These are phyloP conservation scores for Beauveria sp. DNA, from an alignment of 2,329 filamentous ascomycete genomes.

Conservation along the genomic window DNA sequence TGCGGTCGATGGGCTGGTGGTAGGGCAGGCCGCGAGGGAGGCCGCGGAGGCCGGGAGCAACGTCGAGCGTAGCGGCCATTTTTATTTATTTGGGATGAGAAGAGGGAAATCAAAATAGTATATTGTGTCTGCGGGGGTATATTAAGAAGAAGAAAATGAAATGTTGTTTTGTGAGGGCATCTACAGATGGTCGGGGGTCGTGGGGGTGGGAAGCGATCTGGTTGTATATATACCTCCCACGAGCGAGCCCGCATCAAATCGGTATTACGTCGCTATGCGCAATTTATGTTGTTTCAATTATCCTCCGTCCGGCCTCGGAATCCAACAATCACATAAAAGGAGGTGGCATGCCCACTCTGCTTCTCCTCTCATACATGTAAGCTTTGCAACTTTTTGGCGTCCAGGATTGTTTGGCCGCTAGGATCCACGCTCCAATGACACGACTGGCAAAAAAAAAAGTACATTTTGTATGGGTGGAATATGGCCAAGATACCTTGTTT, in stretches of 20 bases:
- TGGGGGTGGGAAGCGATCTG: conserved; percentile 13
- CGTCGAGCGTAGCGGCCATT: conserved; percentile 5
- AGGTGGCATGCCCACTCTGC: not conserved
- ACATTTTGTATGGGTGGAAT: not conserved
- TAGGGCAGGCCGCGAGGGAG: conserved; percentile 8
- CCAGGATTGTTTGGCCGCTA: not conserved
- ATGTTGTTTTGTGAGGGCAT: not conserved
- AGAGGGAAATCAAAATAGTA: not conserved
- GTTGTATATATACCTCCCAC: conserved; percentile 12
- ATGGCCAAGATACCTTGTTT: not conserved
- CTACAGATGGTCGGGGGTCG: conserved; percentile 18
- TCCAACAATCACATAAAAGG: not conserved
- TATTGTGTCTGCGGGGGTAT: not conserved
- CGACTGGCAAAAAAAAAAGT: not conserved
- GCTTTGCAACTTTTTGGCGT: conserved; percentile 3
- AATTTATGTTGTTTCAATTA: not conserved
- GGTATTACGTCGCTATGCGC: not conserved
- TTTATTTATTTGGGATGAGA: not conserved
- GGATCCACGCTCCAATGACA: not conserved
- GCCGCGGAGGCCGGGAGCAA: conserved; percentile 8
- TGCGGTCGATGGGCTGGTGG: conserved; percentile 7
- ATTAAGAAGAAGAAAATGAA: not conserved
- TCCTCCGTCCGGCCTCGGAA: not conserved
- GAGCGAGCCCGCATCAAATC: not conserved
- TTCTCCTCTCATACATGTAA: not conserved